phyloP scores from a whole-genome alignment of 108 stramenopile genomes.

The Discostella pseudostelligera region DNA sequence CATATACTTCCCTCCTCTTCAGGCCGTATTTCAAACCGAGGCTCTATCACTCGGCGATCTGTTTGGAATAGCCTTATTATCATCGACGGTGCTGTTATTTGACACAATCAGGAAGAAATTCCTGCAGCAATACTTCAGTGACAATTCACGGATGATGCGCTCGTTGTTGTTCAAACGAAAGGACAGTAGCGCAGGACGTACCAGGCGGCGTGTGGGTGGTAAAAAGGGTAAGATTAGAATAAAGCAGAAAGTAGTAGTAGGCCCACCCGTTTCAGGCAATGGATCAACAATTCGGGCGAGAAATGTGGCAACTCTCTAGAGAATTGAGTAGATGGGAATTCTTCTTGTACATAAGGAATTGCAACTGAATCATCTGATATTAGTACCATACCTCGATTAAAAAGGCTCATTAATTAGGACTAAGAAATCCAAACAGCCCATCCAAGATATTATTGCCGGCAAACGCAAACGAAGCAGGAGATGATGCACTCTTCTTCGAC shows the following conservation, averaged over 20 bases:
- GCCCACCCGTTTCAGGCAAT: constrained; percentile 2
- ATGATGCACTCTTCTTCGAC: not conserved
- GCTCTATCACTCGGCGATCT: constrained; percentile 80
- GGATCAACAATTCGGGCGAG: constrained; percentile 9
- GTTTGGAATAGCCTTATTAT: constrained; percentile 64
- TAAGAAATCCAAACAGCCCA: constrained; percentile 21
- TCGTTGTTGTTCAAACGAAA: constrained; percentile 25
- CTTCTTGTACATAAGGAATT: no score
- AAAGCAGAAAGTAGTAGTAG: not conserved
- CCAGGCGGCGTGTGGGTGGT: constrained; percentile 2
- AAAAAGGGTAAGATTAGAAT: constrained; percentile 7
- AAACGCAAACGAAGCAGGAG: not conserved
- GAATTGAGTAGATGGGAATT: no score
- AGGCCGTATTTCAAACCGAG: constrained; percentile 94
- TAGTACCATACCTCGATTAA: no score
- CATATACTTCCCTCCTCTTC: constrained; percentile 89
- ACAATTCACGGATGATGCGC: constrained; percentile 33
- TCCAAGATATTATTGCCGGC: constrained; percentile 4
- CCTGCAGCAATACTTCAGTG: constrained; percentile 69
- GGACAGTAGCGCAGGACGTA: constrained; percentile 2
- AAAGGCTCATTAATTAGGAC: not conserved
- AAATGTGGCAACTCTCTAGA: not conserved
- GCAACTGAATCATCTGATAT: no score
- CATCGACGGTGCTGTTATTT: constrained; percentile 80
- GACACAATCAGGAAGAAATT: constrained; percentile 92